These are phyloP conservation scores for Debaryomycetaceae sp. DNA, from an alignment of 1,139 yeast genomes.

Conservation along the genomic window DNA sequence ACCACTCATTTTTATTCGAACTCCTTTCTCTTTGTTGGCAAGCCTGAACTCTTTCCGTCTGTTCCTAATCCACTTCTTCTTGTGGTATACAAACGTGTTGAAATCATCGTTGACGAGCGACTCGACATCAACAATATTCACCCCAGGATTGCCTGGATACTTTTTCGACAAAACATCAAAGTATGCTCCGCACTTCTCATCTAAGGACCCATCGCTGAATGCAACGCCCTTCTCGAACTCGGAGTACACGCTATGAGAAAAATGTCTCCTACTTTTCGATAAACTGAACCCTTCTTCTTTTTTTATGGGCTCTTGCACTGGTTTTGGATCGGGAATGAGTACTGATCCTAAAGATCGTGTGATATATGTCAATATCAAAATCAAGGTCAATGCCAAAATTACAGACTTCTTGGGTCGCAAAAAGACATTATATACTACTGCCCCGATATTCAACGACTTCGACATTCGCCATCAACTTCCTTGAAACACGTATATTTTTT, in stretches of 20 bases:
- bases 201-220: background rate
- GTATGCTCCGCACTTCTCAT: conserved; percentile 14
- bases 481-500: too few species aligned
- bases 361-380: background rate
- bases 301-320: background rate
- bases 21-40: conserved; percentile 7
- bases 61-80: conserved; percentile 24
- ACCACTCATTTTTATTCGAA: conserved; percentile 10
- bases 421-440: background rate
- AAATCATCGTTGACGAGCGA: conserved; percentile 11
- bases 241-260: conserved; percentile 12
- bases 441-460: background rate
- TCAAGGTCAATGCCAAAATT: background rate
- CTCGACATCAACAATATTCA: conserved; percentile 16
- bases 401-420: conserved; percentile 3
- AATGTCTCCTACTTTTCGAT: conserved; percentile 7
- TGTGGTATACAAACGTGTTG: conserved; percentile 22
- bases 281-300: conserved; percentile 3
- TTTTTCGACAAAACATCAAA: conserved; percentile 12
- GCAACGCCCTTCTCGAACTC: conserved; percentile 6
- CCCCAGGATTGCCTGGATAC: conserved; percentile 5
- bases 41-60: conserved; percentile 8
- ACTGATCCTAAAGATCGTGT: background rate
- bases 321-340: background rate
- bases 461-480: background rate